Evolutionary conservation across 2,329 filamentous ascomycete species (phyloP), one percentile per base, ranked within the genome.

Genomic region (Nectriaceae sp.): DNA sequence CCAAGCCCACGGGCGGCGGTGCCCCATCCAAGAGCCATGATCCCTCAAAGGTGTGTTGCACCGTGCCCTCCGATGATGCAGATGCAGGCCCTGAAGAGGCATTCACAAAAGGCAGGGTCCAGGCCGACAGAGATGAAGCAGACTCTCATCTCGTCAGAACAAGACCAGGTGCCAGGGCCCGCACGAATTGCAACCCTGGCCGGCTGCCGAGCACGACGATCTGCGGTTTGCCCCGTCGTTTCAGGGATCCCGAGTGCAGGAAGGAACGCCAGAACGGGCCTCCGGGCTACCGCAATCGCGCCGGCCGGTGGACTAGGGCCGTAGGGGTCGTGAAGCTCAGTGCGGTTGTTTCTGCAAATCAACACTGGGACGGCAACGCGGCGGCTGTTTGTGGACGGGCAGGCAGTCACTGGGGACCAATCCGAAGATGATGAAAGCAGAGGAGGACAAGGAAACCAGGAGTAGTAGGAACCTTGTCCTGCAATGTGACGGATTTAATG

Each of bases 91-190:
- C 18, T 18, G 18, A 21, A 52, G 44, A 57, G 45, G 47, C 47
- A 51, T 47, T 45, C 45, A 21, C 16, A 19, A 36, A 39, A 52
- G 47, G 43, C 54, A 50, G 42, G 57, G 47, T 50, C 47, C 52
- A 60, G 54, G 42, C 38, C 47, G 50, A 54, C 50, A 57, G 57
- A 61, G 52, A 55, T 53, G 57, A 52, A 60, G 58, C 56, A 61
- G 49, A 45, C 47, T 51, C 50, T 40, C 54, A 58, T 57, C 54
- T 58, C 58, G 51, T 47, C 47, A 48, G 41, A 33, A 44, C 39
- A 45, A 47, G 56, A 42, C 56, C 33, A 36, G n/a, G 33, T 36
- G 13, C 33, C 33, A 36, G 33, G 33, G 8, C 33, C 59, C 59
- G 53, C 59, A 52, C 41, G 18, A 43, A 44, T 46, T 59, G 52